A percentile compares a stretch with the other conserved stretches of the same genome.
Evolutionary conservation across 306 rosid genomes (phyloP).

Genomic region (Sechiopsis laciniata): DNA sequence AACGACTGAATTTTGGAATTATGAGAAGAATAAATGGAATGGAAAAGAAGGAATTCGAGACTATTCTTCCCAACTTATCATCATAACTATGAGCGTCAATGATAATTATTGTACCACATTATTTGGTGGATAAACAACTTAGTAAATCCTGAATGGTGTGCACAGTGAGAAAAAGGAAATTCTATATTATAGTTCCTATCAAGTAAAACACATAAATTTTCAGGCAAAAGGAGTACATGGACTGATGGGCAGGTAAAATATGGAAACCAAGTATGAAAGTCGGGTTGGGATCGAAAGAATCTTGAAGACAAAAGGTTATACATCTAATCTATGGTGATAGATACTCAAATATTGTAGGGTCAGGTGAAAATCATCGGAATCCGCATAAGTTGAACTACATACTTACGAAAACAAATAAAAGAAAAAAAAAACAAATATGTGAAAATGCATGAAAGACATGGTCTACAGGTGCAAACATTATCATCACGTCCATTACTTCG

Average conservation of each 20-base stretch:
- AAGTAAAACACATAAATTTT: background rate
- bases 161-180: background rate
- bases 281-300: too few relatives aligned
- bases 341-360: too few relatives aligned
- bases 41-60: background rate
- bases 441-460: conserved; percentile 1
- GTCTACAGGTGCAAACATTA: background rate
- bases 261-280: background rate
- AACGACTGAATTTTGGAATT: background rate
- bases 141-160: background rate
- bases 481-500: background rate
- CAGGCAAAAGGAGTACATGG: background rate
- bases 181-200: background rate
- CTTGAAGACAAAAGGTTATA: too few relatives aligned
- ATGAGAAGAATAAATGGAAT: background rate
- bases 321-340: too few relatives aligned
- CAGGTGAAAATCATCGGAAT: too few relatives aligned
- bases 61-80: background rate
- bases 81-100: background rate
- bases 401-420: background rate
- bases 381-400: too few relatives aligned
- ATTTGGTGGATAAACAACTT: background rate
- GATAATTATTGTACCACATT: background rate
- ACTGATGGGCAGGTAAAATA: background rate
- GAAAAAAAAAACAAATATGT: background rate